phyloP scores from a whole-genome alignment of 164 flowering plant genomes.

The Kingdonia uniflora region DNA sequence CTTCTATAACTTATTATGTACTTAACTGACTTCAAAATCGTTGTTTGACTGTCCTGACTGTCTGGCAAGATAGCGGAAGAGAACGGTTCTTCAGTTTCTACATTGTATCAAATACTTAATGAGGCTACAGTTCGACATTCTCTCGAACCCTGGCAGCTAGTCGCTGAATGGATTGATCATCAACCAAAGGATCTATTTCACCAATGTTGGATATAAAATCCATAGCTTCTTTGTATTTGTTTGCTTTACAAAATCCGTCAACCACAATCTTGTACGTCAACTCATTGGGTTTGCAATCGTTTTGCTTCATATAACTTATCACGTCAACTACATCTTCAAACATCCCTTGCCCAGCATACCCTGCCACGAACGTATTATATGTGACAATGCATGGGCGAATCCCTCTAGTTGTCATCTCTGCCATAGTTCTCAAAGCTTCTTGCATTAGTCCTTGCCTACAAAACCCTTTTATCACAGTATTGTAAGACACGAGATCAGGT shows the following conservation, averaged over 20 bases:
- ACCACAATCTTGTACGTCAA: slow-evolving; percentile 67
- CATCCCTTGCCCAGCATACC: slow-evolving; percentile 55
- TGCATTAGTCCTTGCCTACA: slow-evolving; percentile 85
- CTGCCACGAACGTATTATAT: slow-evolving; percentile 68
- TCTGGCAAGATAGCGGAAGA: too few relatives aligned
- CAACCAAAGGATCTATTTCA: slow-evolving; percentile 34
- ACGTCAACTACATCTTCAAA: slow-evolving; percentile 54
- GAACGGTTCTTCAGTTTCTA: too few relatives aligned
- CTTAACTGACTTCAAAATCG: too few relatives aligned
- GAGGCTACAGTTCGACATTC: neutral
- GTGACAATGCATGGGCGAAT: slow-evolving; percentile 77
- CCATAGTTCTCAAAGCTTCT: slow-evolving; percentile 55
- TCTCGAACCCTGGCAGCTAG: neutral
- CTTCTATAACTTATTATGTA: too few relatives aligned
- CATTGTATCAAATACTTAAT: too few relatives aligned
- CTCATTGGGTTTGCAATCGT: slow-evolving; percentile 73
- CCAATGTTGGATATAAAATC: slow-evolving; percentile 51
- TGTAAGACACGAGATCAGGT: slow-evolving; percentile 80
- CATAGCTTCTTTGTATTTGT: slow-evolving; percentile 49
- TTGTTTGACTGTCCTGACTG: too few relatives aligned
- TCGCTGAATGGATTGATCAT: slow-evolving; percentile 33
- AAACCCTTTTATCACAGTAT: slow-evolving; percentile 87
- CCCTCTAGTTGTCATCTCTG: slow-evolving; percentile 62
- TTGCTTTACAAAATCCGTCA: slow-evolving; percentile 73
- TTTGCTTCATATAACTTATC: slow-evolving; percentile 57